Conservation (phyloP, 257 asterid genomes). For the Galeopsis tetrahit region DNA sequence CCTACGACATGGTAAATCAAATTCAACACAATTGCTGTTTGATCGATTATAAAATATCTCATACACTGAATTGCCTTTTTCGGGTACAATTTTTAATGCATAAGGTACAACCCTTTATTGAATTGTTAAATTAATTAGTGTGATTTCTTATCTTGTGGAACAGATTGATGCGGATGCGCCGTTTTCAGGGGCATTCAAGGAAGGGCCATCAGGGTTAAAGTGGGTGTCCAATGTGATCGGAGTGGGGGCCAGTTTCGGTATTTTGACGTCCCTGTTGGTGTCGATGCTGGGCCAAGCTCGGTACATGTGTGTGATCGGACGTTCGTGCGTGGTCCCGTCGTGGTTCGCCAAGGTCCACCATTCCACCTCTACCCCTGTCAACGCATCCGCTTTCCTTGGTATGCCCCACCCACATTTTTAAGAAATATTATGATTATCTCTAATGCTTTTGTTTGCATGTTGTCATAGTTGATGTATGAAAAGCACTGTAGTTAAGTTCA, state of each 20-base stretch:
- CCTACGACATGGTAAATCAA: constrained; percentile 75
- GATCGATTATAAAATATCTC: no score
- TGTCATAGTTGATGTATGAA: neutral
- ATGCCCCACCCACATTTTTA: neutral
- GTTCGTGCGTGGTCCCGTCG: constrained; percentile 83
- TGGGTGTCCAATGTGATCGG: constrained; percentile 97
- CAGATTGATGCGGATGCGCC: constrained; percentile 89
- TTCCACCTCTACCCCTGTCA: constrained; percentile 82
- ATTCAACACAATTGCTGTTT: neutral
- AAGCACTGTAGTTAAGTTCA: neutral
- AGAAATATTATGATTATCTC: neutral
- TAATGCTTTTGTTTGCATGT: neutral
- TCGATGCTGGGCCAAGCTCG: constrained; percentile 98
- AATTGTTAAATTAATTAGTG: no score
- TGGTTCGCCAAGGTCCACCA: constrained; percentile 95
- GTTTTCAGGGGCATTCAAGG: constrained; percentile 80
- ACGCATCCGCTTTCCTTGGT: constrained; percentile 60
- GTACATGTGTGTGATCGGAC: constrained; percentile 97
- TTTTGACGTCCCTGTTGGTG: constrained; percentile 86
- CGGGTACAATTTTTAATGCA: neutral
- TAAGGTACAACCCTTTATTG: no score
- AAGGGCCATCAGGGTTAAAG: constrained; percentile 57
- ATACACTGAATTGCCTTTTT: no score
- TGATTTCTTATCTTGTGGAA: neutral
- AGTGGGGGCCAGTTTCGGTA: constrained; percentile 95